phyloP scores from a whole-genome alignment of 1,284 basidiomycete species.

The Leucoagaricus sp. region DNA sequence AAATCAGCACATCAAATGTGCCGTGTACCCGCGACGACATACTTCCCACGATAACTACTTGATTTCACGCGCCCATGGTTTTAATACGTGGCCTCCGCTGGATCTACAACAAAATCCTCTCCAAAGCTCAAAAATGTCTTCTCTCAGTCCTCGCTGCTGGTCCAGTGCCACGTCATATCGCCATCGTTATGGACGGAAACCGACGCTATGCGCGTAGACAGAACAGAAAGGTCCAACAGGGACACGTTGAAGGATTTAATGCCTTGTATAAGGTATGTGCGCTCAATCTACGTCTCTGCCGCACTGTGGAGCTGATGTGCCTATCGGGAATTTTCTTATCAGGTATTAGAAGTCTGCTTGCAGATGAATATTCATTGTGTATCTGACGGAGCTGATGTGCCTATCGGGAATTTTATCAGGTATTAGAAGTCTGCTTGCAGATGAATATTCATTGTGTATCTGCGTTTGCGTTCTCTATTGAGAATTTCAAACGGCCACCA shows the following conservation, averaged over 20 bases:
- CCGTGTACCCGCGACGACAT: neutral
- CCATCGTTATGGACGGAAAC: constrained; percentile 99
- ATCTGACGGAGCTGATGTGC: too few species aligned
- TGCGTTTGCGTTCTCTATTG: constrained; percentile 95
- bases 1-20: neutral
- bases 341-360: constrained; percentile 86
- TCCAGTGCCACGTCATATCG: constrained; percentile 90
- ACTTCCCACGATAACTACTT: constrained; percentile 3
- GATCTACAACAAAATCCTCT: constrained; percentile 27
- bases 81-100: constrained; percentile 12
- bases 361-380: constrained; percentile 79
- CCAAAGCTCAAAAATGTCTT: constrained; percentile 44
- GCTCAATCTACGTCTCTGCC: neutral
- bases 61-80: neutral
- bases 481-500: constrained; percentile 91
- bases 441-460: constrained; percentile 83
- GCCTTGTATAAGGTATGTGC: constrained; percentile 75
- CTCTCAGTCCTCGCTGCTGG: constrained; percentile 74
- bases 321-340: too few species aligned
- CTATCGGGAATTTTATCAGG: too few species aligned
- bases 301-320: too few species aligned
- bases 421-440: constrained; percentile 80
- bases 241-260: constrained; percentile 87
- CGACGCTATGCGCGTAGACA: constrained; percentile 84
- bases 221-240: constrained; percentile 67